Percentiles rank a stretch among this genome's conserved stretches.
These are phyloP conservation scores for Pseudozyma thailandica DNA, from an alignment of 1,284 basidiomycete genomes.

Conservation along the genomic window DNA sequence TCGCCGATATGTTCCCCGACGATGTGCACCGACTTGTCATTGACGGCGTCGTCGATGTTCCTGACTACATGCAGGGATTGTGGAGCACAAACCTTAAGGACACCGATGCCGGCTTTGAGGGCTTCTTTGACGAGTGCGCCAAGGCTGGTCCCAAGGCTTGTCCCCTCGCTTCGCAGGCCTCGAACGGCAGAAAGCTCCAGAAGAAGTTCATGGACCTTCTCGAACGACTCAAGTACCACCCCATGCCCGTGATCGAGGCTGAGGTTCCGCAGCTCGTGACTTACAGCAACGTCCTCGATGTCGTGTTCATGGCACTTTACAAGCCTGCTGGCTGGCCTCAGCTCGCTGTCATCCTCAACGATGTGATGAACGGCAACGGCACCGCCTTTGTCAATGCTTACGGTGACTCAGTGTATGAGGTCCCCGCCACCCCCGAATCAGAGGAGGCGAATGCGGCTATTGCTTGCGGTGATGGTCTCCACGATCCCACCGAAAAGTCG, in stretches of 20 bases:
- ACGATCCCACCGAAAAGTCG: constrained; percentile 10
- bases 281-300: constrained; percentile 36
- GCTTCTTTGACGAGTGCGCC: constrained; percentile 47
- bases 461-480: constrained; percentile 42
- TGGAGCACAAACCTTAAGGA: constrained; percentile 40
- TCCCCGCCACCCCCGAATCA: constrained; percentile 25
- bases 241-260: constrained; percentile 36
- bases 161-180: constrained; percentile 26
- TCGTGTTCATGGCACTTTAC: constrained; percentile 39
- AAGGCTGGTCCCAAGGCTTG: constrained; percentile 42
- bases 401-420: constrained; percentile 34
- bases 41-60: constrained; percentile 55
- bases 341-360: constrained; percentile 39
- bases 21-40: constrained; percentile 48
- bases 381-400: constrained; percentile 38
- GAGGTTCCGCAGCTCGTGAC: constrained; percentile 48
- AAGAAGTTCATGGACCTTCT: constrained; percentile 37
- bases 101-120: constrained; percentile 36
- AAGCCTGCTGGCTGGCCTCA: constrained; percentile 41
- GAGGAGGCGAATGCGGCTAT: constrained; percentile 37
- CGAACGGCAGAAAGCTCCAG: constrained; percentile 25
- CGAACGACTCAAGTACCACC: constrained; percentile 41
- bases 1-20: constrained; percentile 52
- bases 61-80: constrained; percentile 39
- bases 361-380: constrained; percentile 43